Evolutionary conservation across 371 early-diverging fungal species (phyloP).

Genomic region (Mucor mucedo): DNA sequence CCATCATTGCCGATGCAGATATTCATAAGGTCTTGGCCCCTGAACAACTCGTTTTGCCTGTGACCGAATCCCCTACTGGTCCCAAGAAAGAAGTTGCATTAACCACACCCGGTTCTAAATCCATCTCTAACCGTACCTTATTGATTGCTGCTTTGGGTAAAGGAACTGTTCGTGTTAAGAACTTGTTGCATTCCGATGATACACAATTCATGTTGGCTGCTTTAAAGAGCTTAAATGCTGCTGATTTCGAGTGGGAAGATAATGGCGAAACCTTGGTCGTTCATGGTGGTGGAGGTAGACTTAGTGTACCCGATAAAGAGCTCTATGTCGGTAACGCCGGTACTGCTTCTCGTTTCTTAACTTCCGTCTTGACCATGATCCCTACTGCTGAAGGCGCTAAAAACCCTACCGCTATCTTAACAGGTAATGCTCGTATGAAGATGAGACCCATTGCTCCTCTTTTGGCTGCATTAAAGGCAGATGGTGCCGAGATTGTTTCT

Average conservation of each 20-base stretch:
- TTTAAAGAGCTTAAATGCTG: conserved; percentile 85
- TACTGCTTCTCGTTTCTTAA: conserved; percentile 96
- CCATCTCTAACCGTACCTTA: conserved; percentile 95
- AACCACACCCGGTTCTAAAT: conserved; percentile 94
- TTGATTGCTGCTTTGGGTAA: conserved; percentile 90
- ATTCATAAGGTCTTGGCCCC: conserved; percentile 85
- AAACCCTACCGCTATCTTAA: conserved; percentile 67
- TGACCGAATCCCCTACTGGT: conserved; percentile 54
- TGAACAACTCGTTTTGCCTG: conserved; percentile 75
- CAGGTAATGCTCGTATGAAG: conserved; percentile 98
- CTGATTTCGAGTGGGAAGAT: conserved; percentile 90
- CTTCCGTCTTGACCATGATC: conserved; percentile 85
- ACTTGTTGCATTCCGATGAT: conserved; percentile 95
- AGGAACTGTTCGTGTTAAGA: conserved; percentile 84
- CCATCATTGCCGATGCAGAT: conserved; percentile 80
- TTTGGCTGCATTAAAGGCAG: conserved; percentile 80
- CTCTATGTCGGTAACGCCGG: conserved; percentile 98
- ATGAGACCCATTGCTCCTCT: conserved; percentile 94
- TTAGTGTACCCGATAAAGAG: conserved; percentile 79
- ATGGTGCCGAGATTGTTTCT: conserved; percentile 82
- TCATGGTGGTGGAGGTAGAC: conserved; percentile 76
- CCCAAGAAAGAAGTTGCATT: conserved; percentile 59
- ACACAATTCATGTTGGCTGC: conserved; percentile 97
- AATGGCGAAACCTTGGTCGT: conserved; percentile 90
- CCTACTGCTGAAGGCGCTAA: conserved; percentile 48